Percentiles rank a stretch among this genome's conserved stretches.
phyloP scores from a whole-genome alignment of 2,329 filamentous ascomycete species.

The Byssochlamys sp. region DNA sequence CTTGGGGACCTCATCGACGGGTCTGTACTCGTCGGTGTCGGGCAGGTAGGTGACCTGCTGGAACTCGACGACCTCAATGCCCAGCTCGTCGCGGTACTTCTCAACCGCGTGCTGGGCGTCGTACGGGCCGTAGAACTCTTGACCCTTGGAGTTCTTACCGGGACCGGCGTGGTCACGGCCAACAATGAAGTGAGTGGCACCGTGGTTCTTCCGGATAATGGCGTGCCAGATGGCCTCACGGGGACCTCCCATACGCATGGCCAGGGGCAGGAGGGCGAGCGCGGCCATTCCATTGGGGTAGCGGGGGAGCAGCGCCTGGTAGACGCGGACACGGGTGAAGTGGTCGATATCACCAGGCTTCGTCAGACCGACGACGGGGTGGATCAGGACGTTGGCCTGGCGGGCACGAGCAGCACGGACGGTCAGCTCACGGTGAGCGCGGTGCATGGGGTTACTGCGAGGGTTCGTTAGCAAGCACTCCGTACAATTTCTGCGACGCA shows the following conservation, averaged over 20 bases:
- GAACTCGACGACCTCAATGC: conserved; percentile 97
- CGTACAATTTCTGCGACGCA: background rate
- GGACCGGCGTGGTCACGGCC: conserved; percentile 96
- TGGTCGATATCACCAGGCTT: conserved; percentile 99
- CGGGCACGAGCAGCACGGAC: conserved; percentile 90
- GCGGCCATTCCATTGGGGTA: conserved; percentile 99
- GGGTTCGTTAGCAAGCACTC: conserved; percentile 4
- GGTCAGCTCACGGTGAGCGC: conserved; percentile 92
- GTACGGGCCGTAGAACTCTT: conserved; percentile 96
- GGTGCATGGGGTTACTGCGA: conserved; percentile 87
- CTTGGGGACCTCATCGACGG: conserved; percentile 76
- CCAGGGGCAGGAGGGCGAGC: conserved; percentile 83
- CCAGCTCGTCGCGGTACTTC: conserved; percentile 91
- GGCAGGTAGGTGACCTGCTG: conserved; percentile 99
- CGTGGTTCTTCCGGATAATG: conserved; percentile 99
- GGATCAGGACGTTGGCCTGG: conserved; percentile 97
- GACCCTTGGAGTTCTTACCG: conserved; percentile 93
- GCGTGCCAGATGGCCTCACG: conserved; percentile 99
- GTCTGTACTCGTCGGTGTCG: conserved; percentile 91
- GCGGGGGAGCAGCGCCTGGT: conserved; percentile 88
- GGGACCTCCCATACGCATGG: conserved; percentile 98
- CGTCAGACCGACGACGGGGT: conserved; percentile 94
- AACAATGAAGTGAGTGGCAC: conserved; percentile 97
- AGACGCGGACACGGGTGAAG: conserved; percentile 97
- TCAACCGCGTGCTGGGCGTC: conserved; percentile 93